A percentile compares a stretch with the other conserved stretches of the same genome.
phyloP scores from a whole-genome alignment of 139 green algal genomes.

The Limnomonas spitsbergensis region DNA sequence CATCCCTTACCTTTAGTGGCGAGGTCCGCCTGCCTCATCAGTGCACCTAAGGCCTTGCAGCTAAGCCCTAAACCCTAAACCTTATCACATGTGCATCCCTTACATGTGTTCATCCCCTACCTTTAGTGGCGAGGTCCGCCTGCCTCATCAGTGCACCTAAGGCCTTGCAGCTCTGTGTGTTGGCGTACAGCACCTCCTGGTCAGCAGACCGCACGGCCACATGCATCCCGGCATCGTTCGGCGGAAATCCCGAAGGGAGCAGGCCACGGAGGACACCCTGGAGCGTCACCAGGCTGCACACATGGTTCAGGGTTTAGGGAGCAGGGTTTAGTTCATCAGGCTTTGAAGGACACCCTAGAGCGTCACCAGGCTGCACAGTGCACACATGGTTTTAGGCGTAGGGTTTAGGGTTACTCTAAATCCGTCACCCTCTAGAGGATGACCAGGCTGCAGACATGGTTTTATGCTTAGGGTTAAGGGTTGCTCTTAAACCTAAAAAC shows the following conservation, averaged over 20 bases:
- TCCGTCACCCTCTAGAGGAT: neutral
- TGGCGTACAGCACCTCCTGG: neutral
- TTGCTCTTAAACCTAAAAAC: too few species aligned
- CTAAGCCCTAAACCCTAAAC: too few species aligned
- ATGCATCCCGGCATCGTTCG: neutral
- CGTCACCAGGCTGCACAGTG: neutral
- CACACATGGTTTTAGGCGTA: too few species aligned
- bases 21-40: neutral
- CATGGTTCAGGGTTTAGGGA: too few species aligned
- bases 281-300: neutral
- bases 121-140: neutral
- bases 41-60: neutral
- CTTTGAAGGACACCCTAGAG: neutral
- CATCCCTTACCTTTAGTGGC: neutral
- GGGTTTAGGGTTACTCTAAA: too few species aligned
- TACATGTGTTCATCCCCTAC: neutral
- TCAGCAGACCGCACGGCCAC: neutral
- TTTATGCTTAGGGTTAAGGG: too few species aligned
- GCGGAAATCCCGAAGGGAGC: too few species aligned
- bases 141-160: neutral
- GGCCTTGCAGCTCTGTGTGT: neutral
- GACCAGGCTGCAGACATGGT: neutral
- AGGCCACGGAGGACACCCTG: neutral
- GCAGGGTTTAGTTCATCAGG: too few species aligned
- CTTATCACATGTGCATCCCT: neutral